phyloP scores from a whole-genome alignment of 768 basidiomycete species.

The Suillus plorans region DNA sequence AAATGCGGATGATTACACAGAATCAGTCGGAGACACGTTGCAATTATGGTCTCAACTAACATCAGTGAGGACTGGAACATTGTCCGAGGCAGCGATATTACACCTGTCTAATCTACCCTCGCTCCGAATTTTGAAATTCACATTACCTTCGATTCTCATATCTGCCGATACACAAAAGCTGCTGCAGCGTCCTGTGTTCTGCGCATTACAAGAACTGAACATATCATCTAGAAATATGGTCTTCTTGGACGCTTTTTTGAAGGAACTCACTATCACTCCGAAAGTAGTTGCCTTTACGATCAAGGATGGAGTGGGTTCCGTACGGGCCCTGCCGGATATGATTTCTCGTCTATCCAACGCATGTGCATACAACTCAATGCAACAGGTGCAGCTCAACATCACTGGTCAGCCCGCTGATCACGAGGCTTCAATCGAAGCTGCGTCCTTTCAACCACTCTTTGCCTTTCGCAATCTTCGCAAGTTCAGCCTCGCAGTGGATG shows the following conservation, averaged over 20 bases:
- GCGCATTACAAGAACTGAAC: background rate
- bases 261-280: background rate
- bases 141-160: background rate
- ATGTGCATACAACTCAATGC: background rate
- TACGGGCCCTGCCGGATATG: background rate
- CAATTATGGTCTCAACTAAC: background rate
- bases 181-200: background rate
- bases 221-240: background rate
- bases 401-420: background rate
- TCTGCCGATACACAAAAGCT: background rate
- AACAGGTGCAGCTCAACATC: background rate
- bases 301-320: background rate
- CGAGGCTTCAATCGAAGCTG: background rate
- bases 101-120: background rate
- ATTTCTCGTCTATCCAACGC: background rate
- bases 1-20: background rate
- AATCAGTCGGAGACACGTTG: background rate
- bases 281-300: background rate
- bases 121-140: background rate
- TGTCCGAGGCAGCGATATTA: background rate
- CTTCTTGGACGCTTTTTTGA: background rate
- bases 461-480: background rate
- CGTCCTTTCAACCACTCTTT: background rate
- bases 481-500: background rate
- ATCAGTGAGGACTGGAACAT: background rate